These are phyloP conservation scores for Porogramme epimiltina DNA, from an alignment of 1,284 basidiomycete genomes.

Conservation along the genomic window DNA sequence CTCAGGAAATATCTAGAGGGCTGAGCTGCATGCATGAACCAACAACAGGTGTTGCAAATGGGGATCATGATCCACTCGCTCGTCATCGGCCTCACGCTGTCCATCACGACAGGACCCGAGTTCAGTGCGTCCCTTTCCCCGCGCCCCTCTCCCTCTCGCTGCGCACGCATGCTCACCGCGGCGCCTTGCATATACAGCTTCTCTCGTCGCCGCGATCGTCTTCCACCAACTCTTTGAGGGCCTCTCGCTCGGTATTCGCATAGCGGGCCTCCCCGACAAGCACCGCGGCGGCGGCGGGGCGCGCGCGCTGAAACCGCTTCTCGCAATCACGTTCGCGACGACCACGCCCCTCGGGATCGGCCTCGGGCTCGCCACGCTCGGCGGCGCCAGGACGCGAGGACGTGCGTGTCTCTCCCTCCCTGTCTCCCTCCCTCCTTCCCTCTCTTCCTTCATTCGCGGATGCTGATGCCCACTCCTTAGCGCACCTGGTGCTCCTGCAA, in stretches of 20 bases:
- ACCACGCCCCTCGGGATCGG: conserved; percentile 71
- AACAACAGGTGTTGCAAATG: conserved; percentile 74
- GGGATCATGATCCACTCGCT: conserved; percentile 84
- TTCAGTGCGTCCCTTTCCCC: conserved; percentile 54
- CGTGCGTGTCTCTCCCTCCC: conserved; percentile 24
- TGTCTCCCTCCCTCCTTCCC: background rate
- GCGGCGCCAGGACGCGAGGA: conserved; percentile 29
- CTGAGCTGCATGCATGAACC: too few relatives aligned
- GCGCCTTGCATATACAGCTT: conserved; percentile 46
- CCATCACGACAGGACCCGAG: conserved; percentile 66
- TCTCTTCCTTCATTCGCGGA: background rate
- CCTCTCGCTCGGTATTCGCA: conserved; percentile 75
- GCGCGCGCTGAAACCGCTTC: conserved; percentile 48
- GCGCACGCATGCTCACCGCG: conserved; percentile 4
- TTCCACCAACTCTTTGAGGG: conserved; percentile 85
- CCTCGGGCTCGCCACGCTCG: conserved; percentile 54
- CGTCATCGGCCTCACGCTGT: conserved; percentile 74
- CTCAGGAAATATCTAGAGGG: too few relatives aligned
- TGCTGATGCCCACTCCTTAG: conserved; percentile 28
- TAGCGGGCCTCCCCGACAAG: conserved; percentile 59
- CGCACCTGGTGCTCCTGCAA: conserved; percentile 54
- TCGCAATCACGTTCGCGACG: conserved; percentile 67
- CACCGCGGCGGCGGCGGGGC: conserved; percentile 23
- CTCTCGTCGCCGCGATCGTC: conserved; percentile 69
- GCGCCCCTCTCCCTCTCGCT: conserved; percentile 2